Evolutionary conservation across 176 grass and related monocot genomes (phyloP).

Genomic region (Oryza coarctata): DNA sequence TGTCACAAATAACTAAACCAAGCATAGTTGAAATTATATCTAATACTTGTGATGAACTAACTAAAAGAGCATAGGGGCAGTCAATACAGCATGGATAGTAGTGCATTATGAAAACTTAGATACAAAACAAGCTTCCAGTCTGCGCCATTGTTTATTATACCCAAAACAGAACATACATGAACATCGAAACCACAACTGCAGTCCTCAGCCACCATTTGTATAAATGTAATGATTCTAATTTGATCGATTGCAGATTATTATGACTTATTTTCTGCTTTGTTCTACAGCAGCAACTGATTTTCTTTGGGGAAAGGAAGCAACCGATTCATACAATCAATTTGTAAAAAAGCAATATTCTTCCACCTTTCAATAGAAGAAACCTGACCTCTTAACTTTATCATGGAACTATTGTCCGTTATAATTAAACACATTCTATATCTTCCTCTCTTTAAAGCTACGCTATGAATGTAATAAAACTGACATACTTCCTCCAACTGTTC

Average conservation of each 20-base stretch:
- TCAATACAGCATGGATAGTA: not conserved
- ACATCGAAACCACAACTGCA: not conserved
- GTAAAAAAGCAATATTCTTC: not conserved
- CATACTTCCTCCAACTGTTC: conserved; percentile 22
- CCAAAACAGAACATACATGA: not conserved
- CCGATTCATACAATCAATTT: conserved; percentile 4
- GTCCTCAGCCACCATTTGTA: not conserved
- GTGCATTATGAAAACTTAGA: not conserved
- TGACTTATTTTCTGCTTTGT: not conserved
- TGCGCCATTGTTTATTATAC: not conserved
- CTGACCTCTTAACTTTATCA: not conserved
- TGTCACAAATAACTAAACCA: not conserved
- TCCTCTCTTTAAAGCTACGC: not conserved
- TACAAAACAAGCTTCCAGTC: not conserved
- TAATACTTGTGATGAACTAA: not conserved
- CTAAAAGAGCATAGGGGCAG: not conserved
- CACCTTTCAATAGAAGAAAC: not conserved
- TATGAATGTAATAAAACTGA: not conserved
- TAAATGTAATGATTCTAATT: conserved; percentile 1
- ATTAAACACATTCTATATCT: not conserved
- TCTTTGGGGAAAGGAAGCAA: not conserved
- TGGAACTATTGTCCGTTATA: not conserved
- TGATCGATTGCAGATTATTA: not conserved
- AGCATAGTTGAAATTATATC: not conserved
- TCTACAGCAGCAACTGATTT: not conserved